Evolutionary conservation across 2,329 filamentous ascomycete species (phyloP).

Genomic region (Ophiostoma australiae): DNA sequence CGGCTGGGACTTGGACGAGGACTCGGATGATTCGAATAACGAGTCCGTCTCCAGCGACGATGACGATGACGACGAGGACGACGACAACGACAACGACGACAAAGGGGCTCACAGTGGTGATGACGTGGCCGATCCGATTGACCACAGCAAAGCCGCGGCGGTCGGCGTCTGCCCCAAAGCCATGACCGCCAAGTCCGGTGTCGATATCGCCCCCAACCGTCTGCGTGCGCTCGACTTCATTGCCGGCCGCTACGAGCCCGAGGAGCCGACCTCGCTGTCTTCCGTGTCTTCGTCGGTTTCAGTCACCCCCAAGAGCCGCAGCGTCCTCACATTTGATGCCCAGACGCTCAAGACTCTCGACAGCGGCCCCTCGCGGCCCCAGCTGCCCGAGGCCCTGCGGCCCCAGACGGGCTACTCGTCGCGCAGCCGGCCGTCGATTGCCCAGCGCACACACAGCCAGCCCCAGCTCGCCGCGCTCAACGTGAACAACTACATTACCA

Average conservation of each 20-base stretch:
- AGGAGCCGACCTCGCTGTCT: background rate
- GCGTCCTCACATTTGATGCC: constrained; percentile 34
- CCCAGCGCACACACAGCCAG: constrained; percentile 47
- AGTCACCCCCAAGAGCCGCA: constrained; percentile 22
- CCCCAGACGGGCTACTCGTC: constrained; percentile 51
- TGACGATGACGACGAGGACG: constrained; percentile 22
- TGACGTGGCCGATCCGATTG: constrained; percentile 1
- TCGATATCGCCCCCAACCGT: constrained; percentile 42
- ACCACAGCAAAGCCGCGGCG: constrained; percentile 8
- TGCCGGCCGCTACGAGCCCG: constrained; percentile 38
- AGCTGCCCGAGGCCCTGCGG: background rate
- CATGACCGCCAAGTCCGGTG: constrained; percentile 18
- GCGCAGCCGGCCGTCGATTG: constrained; percentile 42
- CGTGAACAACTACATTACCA: constrained; percentile 26
- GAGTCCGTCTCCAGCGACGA: constrained; percentile 20
- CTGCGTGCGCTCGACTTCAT: constrained; percentile 50
- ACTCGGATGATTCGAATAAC: constrained; percentile 38
- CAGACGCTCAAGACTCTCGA: constrained; percentile 34
- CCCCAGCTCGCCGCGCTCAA: constrained; percentile 45
- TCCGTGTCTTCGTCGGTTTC: background rate
- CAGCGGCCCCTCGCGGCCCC: constrained; percentile 26
- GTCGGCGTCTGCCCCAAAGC: constrained; percentile 11
- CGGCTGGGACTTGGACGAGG: constrained; percentile 49
- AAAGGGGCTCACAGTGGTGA: constrained; percentile 24
- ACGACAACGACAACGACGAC: constrained; percentile 27